Conservation (phyloP, 106 monocot species). For the Cymbidium sinense region DNA sequence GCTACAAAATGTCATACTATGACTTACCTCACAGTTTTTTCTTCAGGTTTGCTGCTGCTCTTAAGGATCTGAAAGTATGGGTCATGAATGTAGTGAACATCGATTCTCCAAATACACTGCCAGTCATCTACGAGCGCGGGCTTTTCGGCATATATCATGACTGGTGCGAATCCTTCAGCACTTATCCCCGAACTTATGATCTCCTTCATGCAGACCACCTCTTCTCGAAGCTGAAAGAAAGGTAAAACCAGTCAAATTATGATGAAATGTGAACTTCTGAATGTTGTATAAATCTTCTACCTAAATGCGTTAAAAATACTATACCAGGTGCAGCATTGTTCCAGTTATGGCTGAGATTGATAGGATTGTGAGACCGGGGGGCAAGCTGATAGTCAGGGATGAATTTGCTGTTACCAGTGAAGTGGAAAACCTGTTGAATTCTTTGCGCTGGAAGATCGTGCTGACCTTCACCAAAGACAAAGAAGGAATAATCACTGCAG, state of each 20-base stretch:
- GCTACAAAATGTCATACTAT: not conserved
- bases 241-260: constrained; percentile 27
- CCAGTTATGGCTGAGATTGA: constrained; percentile 80
- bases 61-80: constrained; percentile 78
- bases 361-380: constrained; percentile 76
- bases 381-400: constrained; percentile 72
- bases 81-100: constrained; percentile 95
- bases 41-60: constrained; percentile 82
- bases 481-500: constrained; percentile 64
- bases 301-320: not conserved
- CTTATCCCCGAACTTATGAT: constrained; percentile 68
- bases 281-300: not conserved
- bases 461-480: constrained; percentile 45
- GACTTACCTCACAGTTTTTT: not conserved
- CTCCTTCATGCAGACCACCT: constrained; percentile 62
- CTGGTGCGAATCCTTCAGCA: constrained; percentile 76
- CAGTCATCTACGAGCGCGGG: constrained; percentile 60
- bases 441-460: constrained; percentile 72
- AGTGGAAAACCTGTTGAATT: constrained; percentile 61
- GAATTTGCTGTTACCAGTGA: constrained; percentile 40
- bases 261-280: not conserved
- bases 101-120: constrained; percentile 62
- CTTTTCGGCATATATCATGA: constrained; percentile 74
- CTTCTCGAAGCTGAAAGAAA: constrained; percentile 64
- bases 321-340: constrained; percentile 57